phyloP scores from a whole-genome alignment of 208 protist genomes.

The Strigomonas culicis region DNA sequence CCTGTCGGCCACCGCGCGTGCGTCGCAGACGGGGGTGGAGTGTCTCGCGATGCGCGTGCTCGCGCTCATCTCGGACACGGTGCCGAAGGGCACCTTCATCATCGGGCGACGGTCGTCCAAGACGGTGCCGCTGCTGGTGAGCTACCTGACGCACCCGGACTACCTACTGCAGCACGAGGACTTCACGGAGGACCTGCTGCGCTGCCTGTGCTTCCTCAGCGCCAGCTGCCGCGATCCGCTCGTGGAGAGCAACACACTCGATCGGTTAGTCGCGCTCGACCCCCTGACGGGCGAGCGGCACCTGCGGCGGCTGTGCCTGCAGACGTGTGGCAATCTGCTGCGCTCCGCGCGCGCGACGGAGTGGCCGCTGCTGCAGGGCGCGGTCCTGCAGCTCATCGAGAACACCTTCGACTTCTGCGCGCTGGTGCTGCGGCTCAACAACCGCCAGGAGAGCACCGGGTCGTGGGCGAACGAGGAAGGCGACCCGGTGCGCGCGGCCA shows the following conservation, averaged over 20 bases:
- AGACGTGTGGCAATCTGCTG: conserved; percentile 37
- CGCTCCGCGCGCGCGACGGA: conserved; percentile 17
- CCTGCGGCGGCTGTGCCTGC: conserved; percentile 46
- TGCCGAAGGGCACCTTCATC: conserved; percentile 41
- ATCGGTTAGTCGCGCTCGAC: conserved; percentile 29
- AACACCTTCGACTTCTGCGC: conserved; percentile 16
- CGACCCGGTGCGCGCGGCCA: no score
- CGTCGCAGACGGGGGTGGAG: conserved; percentile 3
- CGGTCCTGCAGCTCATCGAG: conserved; percentile 19
- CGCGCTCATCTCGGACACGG: conserved; percentile 53
- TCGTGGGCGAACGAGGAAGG: no score
- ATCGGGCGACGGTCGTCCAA: conserved; percentile 22
- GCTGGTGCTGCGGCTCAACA: conserved; percentile 3
- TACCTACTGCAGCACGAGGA: conserved; percentile 31
- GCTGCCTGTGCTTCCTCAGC: conserved; percentile 50
- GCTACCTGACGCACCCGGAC: conserved; percentile 26
- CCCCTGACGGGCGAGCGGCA: conserved; percentile 34
- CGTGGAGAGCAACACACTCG: conserved; percentile 22
- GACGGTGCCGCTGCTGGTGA: conserved; percentile 21
- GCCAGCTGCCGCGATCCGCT: conserved; percentile 28
- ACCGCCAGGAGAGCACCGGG: not conserved
- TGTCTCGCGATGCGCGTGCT: conserved; percentile 39
- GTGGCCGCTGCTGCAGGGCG: conserved; percentile 13
- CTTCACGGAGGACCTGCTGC: conserved; percentile 63
- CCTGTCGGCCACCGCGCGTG: conserved; percentile 14